Conservation (phyloP, 768 basidiomycete species). For the Tricholoma terreum region DNA sequence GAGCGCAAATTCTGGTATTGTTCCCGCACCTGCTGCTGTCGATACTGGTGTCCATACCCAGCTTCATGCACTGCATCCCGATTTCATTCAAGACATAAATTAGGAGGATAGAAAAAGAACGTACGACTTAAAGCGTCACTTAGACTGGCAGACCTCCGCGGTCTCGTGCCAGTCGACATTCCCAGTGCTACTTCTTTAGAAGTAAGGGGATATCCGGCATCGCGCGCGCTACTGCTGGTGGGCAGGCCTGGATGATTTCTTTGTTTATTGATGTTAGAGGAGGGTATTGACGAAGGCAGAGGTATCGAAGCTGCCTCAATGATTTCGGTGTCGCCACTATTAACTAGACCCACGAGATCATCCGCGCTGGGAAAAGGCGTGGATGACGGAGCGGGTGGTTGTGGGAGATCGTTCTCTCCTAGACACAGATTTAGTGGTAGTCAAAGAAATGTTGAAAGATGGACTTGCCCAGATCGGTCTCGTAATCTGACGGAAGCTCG, state of each 20-base stretch:
- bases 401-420: constrained; percentile 16
- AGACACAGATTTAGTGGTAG: background rate
- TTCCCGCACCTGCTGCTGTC: constrained; percentile 32
- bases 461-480: constrained; percentile 39
- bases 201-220: constrained; percentile 7
- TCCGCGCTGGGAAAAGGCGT: constrained; percentile 20
- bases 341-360: constrained; percentile 9
- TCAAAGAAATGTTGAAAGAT: background rate
- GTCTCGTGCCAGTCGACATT: constrained; percentile 48
- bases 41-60: constrained; percentile 16
- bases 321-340: constrained; percentile 31
- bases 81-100: background rate
- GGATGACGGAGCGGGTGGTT: constrained; percentile 5
- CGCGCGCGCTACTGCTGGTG: constrained; percentile 14
- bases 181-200: constrained; percentile 23
- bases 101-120: background rate
- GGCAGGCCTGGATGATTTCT: constrained; percentile 28
- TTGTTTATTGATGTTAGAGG: constrained; percentile 20
- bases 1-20: constrained; percentile 33
- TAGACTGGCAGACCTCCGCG: constrained; percentile 73
- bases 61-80: constrained; percentile 31
- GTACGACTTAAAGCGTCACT: constrained; percentile 57
- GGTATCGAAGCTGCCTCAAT: constrained; percentile 26
- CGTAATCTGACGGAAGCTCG: constrained; percentile 22
- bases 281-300: constrained; percentile 20